These are phyloP conservation scores for Puccinia coronata DNA, from an alignment of 1,284 basidiomycete genomes.

Conservation along the genomic window DNA sequence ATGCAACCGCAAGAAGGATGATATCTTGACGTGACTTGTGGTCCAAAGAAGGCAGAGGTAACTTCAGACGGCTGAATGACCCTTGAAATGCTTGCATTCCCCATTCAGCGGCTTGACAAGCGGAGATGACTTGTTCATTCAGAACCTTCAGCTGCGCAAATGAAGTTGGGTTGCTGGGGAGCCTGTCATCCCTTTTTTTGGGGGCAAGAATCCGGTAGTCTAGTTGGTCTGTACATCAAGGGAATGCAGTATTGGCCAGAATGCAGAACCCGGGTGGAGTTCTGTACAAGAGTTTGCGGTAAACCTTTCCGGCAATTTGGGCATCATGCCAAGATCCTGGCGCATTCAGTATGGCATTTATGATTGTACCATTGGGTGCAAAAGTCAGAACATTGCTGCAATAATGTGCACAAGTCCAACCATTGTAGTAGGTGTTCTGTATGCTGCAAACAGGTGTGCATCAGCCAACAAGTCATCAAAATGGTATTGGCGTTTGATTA, in stretches of 20 bases:
- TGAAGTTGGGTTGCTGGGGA: not conserved
- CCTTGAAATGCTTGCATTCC: not conserved
- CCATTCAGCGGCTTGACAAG: conserved; percentile 8
- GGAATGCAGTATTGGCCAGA: not conserved
- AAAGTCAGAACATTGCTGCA: too few species aligned
- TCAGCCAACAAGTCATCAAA: not conserved
- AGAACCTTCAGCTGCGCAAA: too few species aligned
- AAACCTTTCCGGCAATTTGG: not conserved
- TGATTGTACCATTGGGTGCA: too few species aligned
- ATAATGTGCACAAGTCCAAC: too few species aligned
- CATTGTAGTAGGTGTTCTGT: too few species aligned
- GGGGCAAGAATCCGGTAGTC: not conserved
- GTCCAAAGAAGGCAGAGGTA: too few species aligned
- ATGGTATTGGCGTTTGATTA: not conserved
- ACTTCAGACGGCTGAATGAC: not conserved
- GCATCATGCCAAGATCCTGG: too few species aligned
- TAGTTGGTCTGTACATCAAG: not conserved
- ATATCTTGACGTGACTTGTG: not conserved
- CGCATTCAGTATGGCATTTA: too few species aligned
- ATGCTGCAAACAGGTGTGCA: not conserved
- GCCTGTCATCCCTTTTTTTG: too few species aligned
- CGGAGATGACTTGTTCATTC: not conserved
- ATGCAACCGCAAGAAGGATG: not conserved
- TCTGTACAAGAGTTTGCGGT: not conserved
- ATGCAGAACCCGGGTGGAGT: not conserved